These are phyloP conservation scores for Penicillium herquei DNA, from an alignment of 495 filamentous ascomycete species.

Conservation along the genomic window DNA sequence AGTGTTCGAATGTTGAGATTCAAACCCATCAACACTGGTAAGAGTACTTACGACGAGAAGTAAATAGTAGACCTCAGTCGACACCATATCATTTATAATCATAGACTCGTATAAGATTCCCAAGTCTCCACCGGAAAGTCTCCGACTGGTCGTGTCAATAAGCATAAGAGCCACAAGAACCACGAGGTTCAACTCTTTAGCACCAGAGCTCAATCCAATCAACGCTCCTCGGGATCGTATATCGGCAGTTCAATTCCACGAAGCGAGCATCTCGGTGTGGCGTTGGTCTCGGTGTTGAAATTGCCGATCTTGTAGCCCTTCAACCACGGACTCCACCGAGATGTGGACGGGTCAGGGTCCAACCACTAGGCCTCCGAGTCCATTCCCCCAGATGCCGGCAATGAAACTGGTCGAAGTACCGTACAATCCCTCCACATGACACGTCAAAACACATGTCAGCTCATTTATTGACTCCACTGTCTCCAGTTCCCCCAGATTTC, in stretches of 20 bases:
- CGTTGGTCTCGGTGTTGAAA: not conserved
- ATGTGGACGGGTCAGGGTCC: not conserved
- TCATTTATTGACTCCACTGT: not conserved
- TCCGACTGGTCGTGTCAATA: too few relatives aligned
- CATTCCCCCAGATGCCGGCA: not conserved
- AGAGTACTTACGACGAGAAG: too few relatives aligned
- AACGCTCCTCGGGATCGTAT: not conserved
- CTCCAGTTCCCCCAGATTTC: constrained; percentile 1
- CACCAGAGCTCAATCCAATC: not conserved
- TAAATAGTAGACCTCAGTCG: too few relatives aligned
- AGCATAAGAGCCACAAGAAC: not conserved
- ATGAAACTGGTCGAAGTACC: not conserved
- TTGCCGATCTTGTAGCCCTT: not conserved
- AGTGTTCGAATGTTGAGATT: too few relatives aligned
- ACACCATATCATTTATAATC: not conserved
- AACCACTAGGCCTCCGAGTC: too few relatives aligned
- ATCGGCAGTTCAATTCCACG: constrained; percentile 14
- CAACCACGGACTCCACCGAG: not conserved
- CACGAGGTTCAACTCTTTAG: not conserved
- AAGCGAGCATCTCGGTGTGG: constrained; percentile 6
- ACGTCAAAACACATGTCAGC: not conserved
- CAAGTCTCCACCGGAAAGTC: too few relatives aligned
- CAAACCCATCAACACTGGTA: too few relatives aligned
- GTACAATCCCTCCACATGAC: not conserved
- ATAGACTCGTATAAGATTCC: not conserved